Conservation (phyloP, 2,329 filamentous ascomycete species). For the Colletotrichum magnum region DNA sequence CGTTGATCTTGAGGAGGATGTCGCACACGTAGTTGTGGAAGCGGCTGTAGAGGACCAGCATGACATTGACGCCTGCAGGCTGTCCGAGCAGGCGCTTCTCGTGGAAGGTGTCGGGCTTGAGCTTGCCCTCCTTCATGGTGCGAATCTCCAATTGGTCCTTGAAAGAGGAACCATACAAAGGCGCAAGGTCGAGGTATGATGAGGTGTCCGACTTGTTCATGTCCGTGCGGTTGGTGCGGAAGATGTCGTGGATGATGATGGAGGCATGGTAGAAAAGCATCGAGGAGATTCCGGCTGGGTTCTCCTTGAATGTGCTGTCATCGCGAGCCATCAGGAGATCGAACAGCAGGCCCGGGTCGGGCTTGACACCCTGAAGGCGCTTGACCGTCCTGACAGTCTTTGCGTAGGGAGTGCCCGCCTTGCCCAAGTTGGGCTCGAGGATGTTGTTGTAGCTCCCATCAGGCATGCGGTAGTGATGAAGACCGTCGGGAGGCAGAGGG, state of each 20-base stretch:
- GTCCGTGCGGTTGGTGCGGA: slow-evolving; percentile 67
- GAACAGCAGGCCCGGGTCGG: slow-evolving; percentile 76
- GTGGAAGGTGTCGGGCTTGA: slow-evolving; percentile 80
- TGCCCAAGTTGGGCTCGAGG: slow-evolving; percentile 73
- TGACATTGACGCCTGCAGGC: slow-evolving; percentile 76
- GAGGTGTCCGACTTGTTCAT: slow-evolving; percentile 76
- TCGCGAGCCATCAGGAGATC: slow-evolving; percentile 73
- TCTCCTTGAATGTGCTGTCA: slow-evolving; percentile 66
- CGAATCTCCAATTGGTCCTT: slow-evolving; percentile 74
- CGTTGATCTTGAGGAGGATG: slow-evolving; percentile 86
- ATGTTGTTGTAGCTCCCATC: slow-evolving; percentile 68
- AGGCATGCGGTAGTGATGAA: slow-evolving; percentile 53
- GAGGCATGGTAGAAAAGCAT: slow-evolving; percentile 83
- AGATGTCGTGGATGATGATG: slow-evolving; percentile 66
- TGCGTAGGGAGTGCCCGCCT: slow-evolving; percentile 77
- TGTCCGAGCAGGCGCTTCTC: slow-evolving; percentile 79
- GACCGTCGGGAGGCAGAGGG: slow-evolving; percentile 53
- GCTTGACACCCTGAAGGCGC: slow-evolving; percentile 70
- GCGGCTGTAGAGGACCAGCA: slow-evolving; percentile 82
- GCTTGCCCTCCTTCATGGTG: slow-evolving; percentile 74
- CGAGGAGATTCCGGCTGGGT: slow-evolving; percentile 80
- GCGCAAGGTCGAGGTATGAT: slow-evolving; percentile 81
- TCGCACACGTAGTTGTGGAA: slow-evolving; percentile 91
- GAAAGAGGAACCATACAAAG: slow-evolving; percentile 78
- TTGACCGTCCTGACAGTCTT: slow-evolving; percentile 72